Evolutionary conservation across 2,329 filamentous ascomycete species (phyloP), one percentile per base, ranked within the genome.

Genomic region (Pseudopithomyces maydicus): DNA sequence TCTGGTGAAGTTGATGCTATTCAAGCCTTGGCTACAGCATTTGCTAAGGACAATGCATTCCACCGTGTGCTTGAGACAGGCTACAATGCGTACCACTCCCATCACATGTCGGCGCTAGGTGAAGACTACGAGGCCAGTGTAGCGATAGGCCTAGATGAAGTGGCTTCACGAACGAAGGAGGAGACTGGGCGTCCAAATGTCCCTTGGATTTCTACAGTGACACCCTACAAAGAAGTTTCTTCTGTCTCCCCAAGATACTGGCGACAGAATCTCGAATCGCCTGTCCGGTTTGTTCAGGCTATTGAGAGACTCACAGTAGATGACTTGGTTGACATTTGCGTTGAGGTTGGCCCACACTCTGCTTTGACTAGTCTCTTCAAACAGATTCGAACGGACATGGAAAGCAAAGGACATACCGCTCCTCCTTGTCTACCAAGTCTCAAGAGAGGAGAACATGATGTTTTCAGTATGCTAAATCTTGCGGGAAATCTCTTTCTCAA

Each of bases 1-100:
- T 79, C 78, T 12, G 79, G 80, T 1, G 74, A 80, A 55, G 45
- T 6, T 6, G 12, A 17, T 17, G 43, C 23, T n/a, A 46, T 46
- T 10, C 15, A 46, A n/a, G n/a, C n/a, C n/a, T 33, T 14, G 14
- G 32, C 32, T 33, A 7, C 32, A 33, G n/a, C 3, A 14, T 12
- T 32, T 22, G 2, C 17, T 64, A 3, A 41, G 3, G 20, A 62
- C 3, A 51, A 44, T 3, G 23, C 62, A 7, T 67, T 64, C 41
- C 52, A 42, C 23, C 20, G 62, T 7, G 6, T 58, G 6, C 56
- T 67, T 1, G 54, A 61, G 20, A 66, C 61, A 5, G 63, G 63
- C 10, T 63, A 64, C 1, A 51, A 57, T 15, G 71, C 71, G 1
- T 73, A 73, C 51, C 70, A 73, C 46, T 71, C 68, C 1, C 51